These are phyloP conservation scores for Angomonas deanei DNA, from an alignment of 208 protist genomes.

Conservation along the genomic window DNA sequence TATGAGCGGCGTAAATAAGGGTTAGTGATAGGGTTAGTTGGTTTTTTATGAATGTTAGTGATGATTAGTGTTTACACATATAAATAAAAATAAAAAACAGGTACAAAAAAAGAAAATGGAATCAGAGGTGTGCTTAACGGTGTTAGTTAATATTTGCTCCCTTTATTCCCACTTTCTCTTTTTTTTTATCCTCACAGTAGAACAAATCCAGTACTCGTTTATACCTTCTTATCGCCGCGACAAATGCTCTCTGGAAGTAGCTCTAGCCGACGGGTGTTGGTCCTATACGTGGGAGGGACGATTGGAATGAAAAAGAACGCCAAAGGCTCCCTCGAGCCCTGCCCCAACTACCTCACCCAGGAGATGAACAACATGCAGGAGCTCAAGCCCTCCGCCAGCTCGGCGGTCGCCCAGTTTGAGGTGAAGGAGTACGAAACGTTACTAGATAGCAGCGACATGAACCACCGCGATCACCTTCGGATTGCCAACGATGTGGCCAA, in stretches of 20 bases:
- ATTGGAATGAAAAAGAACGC: constrained; percentile 84
- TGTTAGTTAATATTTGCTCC: neutral
- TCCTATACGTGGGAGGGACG: constrained; percentile 87
- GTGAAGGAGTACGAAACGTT: constrained; percentile 77
- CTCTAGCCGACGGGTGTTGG: constrained; percentile 21
- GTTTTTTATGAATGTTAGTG: neutral
- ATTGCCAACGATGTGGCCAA: constrained; percentile 64
- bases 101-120: too few species aligned
- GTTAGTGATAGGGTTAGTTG: neutral
- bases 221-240: too few species aligned
- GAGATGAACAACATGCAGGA: constrained; percentile 64
- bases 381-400: constrained; percentile 19
- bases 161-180: neutral
- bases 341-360: constrained; percentile 60
- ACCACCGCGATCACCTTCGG: constrained; percentile 56
- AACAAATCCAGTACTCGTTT: too few species aligned
- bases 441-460: constrained; percentile 86
- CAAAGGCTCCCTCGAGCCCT: constrained; percentile 55
- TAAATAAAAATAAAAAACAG: too few species aligned
- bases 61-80: too few species aligned
- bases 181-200: neutral
- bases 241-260: neutral
- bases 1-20: constrained; percentile 81
- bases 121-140: too few species aligned
- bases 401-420: constrained; percentile 58